Percentiles rank a stretch among this genome's conserved stretches.
phyloP scores from a whole-genome alignment of 805 yeast genomes.

The Yamadazyma philogaea region DNA sequence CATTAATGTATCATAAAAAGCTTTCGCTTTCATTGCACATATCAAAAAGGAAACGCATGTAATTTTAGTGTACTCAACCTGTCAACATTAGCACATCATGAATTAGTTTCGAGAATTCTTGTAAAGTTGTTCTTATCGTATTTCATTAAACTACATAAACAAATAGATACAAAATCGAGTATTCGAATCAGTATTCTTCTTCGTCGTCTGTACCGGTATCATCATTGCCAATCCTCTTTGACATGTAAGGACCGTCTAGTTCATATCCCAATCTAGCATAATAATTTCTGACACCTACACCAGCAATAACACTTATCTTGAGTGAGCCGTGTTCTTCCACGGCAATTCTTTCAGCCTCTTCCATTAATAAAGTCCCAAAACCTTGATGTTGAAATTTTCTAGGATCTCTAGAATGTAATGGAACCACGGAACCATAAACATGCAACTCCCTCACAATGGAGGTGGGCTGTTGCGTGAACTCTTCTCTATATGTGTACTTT shows the following conservation, averaged over 20 bases:
- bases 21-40: not conserved
- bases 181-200: constrained; percentile 6
- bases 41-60: not conserved
- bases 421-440: constrained; percentile 96
- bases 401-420: constrained; percentile 94
- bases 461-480: constrained; percentile 77
- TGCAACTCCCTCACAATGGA: constrained; percentile 96
- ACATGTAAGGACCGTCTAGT: constrained; percentile 96
- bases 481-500: constrained; percentile 87
- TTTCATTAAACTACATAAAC: constrained; percentile 4
- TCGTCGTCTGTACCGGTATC: constrained; percentile 8
- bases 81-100: not conserved
- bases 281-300: constrained; percentile 96
- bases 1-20: constrained; percentile 5
- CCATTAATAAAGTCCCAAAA: constrained; percentile 95
- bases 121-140: not conserved
- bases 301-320: constrained; percentile 91
- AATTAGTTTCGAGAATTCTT: not conserved
- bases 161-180: not conserved
- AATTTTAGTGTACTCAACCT: not conserved
- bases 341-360: constrained; percentile 96
- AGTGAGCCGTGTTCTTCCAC: constrained; percentile 90
- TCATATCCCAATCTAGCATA: constrained; percentile 88
- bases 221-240: constrained; percentile 42
- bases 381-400: constrained; percentile 99